Evolutionary conservation across 2,329 filamentous ascomycete species (phyloP), one percentile per base, ranked within the genome.

Genomic region (Fusarium temperatum): DNA sequence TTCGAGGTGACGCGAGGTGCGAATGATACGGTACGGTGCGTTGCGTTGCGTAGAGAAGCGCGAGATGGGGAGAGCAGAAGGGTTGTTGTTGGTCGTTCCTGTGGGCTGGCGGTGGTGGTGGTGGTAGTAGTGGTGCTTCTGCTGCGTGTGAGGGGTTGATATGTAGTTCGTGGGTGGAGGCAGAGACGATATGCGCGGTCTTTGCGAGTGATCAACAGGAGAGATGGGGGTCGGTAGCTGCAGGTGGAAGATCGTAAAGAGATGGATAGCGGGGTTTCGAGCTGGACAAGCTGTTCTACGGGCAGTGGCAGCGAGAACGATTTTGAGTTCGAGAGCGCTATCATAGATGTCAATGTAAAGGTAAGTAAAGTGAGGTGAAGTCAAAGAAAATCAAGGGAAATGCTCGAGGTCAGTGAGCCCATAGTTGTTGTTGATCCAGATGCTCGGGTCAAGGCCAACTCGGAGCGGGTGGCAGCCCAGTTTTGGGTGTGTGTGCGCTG

Each of bases 401-500:
- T 39, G 44, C 50, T 44, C n/a, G 24, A 60, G 47, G 56, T 60
- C 55, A 66, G 48, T 24, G 50, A 28, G 44, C 18, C 18, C 35
- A 51, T 38, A 62, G 65, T 53, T 68, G 65, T 68, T 62, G 66
- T 77, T 76, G 76, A 78, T 77, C 76, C 76, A 78, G 73, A 78
- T 78, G 73, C 73, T 74, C 75, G 76, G 76, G 76, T 73, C 76
- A 70, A 65, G 60, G 63, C 66, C 68, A 77, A 68, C 74, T 70
- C 59, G 76, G 58, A 63, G 69, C 75, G 73, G 75, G 76, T 78
- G 75, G 76, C 70, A 77, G 75, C 74, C 66, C 63, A 75, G 70
- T 75, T 75, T 75, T 66, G 60, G 67, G 72, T 66, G 65, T 68
- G 68, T 67, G 75, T 39, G 54, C 47, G 59, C 71, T 62, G 67